A percentile compares a stretch with the other conserved stretches of the same genome.
Evolutionary conservation across 129 eudicot species (phyloP).

Genomic region (Arctium lappa): DNA sequence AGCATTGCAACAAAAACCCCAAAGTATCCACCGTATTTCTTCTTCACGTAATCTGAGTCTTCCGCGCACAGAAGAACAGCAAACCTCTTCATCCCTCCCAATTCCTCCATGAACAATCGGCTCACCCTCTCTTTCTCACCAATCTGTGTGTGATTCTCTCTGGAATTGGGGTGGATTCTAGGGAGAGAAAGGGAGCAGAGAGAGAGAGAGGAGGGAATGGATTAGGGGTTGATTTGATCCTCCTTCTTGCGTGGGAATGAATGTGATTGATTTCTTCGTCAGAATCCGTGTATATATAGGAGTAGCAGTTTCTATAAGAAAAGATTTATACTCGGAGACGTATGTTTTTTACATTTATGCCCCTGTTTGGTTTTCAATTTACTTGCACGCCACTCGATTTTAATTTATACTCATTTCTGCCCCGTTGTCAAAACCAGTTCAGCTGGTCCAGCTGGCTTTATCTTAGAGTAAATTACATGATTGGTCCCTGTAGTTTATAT

Average conservation of each 20-base stretch:
- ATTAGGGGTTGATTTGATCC: not conserved
- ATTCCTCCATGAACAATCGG: constrained; percentile 18
- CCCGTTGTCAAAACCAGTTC: not conserved
- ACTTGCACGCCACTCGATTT: not conserved
- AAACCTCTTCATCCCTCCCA: constrained; percentile 51
- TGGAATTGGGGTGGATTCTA: constrained; percentile 22
- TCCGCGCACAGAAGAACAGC: constrained; percentile 79
- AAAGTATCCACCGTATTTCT: constrained; percentile 80
- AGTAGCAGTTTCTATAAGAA: not conserved
- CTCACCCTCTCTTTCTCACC: not conserved
- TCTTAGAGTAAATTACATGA: not conserved
- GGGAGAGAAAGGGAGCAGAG: constrained; percentile 33
- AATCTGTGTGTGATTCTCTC: constrained; percentile 16
- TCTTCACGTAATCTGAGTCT: constrained; percentile 90
- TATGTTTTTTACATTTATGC: constrained; percentile 7
- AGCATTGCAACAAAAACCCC: constrained; percentile 83
- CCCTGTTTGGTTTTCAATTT: constrained; percentile 2
- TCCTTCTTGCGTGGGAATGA: constrained; percentile 3
- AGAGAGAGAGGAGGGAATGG: constrained; percentile 1
- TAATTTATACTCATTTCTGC: not conserved
- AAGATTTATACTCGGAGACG: not conserved
- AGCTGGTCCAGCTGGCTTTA: not conserved
- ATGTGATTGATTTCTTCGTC: constrained; percentile 28
- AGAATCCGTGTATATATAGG: constrained; percentile 16
- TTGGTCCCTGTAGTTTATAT: too few species aligned